Base-by-base conservation (phyloP, 2,329 filamentous ascomycete genomes). In the Aspergillus candidus region DNA sequence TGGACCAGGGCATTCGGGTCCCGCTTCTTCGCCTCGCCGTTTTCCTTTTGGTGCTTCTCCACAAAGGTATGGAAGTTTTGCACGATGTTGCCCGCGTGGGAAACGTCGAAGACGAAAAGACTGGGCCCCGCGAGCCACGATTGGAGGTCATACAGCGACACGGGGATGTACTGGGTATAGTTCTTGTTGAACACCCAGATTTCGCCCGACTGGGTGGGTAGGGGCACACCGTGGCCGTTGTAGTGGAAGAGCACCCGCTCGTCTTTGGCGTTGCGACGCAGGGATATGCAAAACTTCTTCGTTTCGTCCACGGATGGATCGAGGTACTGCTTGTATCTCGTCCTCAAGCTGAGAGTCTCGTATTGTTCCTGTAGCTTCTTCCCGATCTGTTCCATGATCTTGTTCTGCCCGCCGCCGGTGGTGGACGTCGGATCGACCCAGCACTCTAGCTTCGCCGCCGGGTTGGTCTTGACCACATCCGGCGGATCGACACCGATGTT, bases 101-200 rank as follows among this genome's bases (percentile, higher is more conserved):
- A 96, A 60, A 93, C 96, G 68, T 98, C 93, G 78, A 94, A 98
- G 30, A 98, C 93, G 61, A 94, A 98, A 35, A 98, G 83, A 48
- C 90, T 95, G 0, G 93, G 93, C 0, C 90, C 91, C 50, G 91
- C 89, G 6, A 98, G 80, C 93, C 93, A 98, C 46, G 87, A 84
- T 67, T 97, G 91, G 35, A 98, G 72, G 62, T 98, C 93, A 59
- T 94, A 96, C 7, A 98, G 73, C 1, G 91, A 95, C 35, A 98
- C 87, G 0, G 93, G 93, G 34, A 98, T 98, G 63, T 98, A 98
- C 68, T 98, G 93, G 0, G 93, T 98, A 64, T 96, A 98, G 55
- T 88, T 97, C 57, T 93, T 91, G 69, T 98, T 98, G 67, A 98
- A 98, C 4, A 97, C 94, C 93, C 93, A 98, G 14, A 98, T 94